phyloP scores from a whole-genome alignment of 306 rosid genomes.

The Corylus americana region DNA sequence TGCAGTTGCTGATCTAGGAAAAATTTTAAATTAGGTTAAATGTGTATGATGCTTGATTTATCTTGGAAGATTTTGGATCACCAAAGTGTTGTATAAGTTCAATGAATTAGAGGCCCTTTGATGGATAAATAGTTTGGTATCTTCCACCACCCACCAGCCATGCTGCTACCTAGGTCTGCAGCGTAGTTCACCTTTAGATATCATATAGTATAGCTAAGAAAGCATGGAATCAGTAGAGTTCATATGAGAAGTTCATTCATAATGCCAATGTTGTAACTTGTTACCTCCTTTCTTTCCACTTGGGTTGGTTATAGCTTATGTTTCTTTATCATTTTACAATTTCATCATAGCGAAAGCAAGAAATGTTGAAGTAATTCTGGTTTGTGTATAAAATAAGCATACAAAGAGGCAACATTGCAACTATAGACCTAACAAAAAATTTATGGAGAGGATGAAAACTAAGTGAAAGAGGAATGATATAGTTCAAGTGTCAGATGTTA shows the following conservation, averaged over 20 bases:
- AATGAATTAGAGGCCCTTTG: not conserved
- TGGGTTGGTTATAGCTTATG: not conserved
- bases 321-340: not conserved
- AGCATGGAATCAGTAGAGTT: constrained; percentile 5
- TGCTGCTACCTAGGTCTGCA: not conserved
- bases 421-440: not conserved
- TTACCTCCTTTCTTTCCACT: not conserved
- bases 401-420: not conserved
- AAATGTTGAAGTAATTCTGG: not conserved
- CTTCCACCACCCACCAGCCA: constrained; percentile 4
- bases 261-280: not conserved
- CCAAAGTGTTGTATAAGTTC: not conserved
- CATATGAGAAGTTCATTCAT: not conserved
- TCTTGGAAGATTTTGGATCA: not conserved
- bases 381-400: not conserved
- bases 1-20: not conserved
- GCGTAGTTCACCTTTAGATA: constrained; percentile 12
- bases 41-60: not conserved
- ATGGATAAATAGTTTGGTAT: not conserved
- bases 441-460: not conserved
- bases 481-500: not conserved
- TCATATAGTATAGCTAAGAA: not conserved
- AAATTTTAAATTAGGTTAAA: not conserved
- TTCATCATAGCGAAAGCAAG: not conserved
- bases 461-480: constrained; percentile 7